Base-by-base conservation (phyloP, 2,329 filamentous ascomycete species). In the Claviceps spartinae region DNA sequence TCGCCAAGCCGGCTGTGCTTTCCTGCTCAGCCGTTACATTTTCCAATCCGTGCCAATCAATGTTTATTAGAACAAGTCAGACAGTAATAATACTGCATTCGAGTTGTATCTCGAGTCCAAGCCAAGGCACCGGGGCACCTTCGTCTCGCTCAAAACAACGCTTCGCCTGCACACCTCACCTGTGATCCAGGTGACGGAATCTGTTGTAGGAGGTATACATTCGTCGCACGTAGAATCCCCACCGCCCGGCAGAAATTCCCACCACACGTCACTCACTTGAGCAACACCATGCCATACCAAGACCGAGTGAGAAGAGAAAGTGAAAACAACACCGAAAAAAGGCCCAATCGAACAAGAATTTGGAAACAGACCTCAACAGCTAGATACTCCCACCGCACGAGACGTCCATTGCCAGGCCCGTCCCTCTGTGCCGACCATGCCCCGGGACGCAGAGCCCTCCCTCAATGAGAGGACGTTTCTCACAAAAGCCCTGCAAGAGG, bases 361-460 rank as follows among this genome's bases (percentile, higher is more conserved):
- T 7, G 14, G 4, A 16, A 7, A 45, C 16, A 14, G 38, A 37
- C 18, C 14, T 26, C 4, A n/a, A 18, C 13, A 20, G 38, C 20
- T 13, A 22, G 16, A n/a, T 20, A 18, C 9, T 8, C 1, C 40
- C 4, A 40, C 14, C 9, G 3, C 9, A 9, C 4, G 30, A 34
- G 30, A 34, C 30, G 30, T 37, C 8, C 2, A 41, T 24, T 24
- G 1, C 1, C 46, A 38, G 6, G 8, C 20, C 11, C 40, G 4
- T 22, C 30, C 8, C 20, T 4, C n/a, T 7, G 6, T 7, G 30
- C 30, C 47, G 75, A 58, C 20, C 57, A 97, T 97, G 91, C 91
- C 91, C 64, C 85, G 87, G 69, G 90, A 96, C 83, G 82, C 84
- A 54, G 87, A 94, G 61, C 87, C 91, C 52, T 96, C 91, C 50